Evolutionary conservation across 2,329 filamentous ascomycete genomes (phyloP).

Genomic region (Saccharata proteae): DNA sequence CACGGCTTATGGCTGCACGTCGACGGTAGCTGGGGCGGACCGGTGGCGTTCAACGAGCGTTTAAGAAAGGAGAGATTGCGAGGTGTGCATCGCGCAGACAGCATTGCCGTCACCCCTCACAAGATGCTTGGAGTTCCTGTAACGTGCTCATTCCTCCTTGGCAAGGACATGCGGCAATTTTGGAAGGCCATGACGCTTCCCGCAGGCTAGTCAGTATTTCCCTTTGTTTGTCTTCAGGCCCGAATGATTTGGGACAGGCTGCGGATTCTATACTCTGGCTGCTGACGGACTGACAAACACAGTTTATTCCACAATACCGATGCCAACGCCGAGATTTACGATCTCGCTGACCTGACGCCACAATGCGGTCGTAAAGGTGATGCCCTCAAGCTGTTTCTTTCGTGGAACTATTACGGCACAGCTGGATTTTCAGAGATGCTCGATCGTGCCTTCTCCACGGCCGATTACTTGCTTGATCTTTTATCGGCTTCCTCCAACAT

Average conservation of each 20-base stretch:
- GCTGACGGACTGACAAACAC: background rate
- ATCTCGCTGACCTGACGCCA: slow-evolving; percentile 82
- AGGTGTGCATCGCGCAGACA: slow-evolving; percentile 65
- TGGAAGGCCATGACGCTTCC: slow-evolving; percentile 74
- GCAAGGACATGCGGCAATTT: slow-evolving; percentile 62
- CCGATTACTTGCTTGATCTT: slow-evolving; percentile 52
- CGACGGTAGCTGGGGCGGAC: slow-evolving; percentile 83
- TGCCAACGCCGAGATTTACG: slow-evolving; percentile 52
- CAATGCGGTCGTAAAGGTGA: slow-evolving; percentile 87
- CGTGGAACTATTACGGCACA: slow-evolving; percentile 81
- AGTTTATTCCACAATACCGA: slow-evolving; percentile 31
- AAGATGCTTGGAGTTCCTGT: slow-evolving; percentile 93
- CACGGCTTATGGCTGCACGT: slow-evolving; percentile 83
- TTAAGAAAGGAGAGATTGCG: slow-evolving; percentile 49
- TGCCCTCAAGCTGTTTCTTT: slow-evolving; percentile 72
- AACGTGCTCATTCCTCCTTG: slow-evolving; percentile 82
- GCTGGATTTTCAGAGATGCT: slow-evolving; percentile 52
- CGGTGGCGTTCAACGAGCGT: slow-evolving; percentile 57
- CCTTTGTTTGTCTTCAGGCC: slow-evolving; percentile 1
- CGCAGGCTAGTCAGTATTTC: slow-evolving; percentile 54
- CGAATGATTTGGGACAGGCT: too few species aligned
- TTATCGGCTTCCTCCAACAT: slow-evolving; percentile 50
- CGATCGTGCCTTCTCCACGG: slow-evolving; percentile 60
- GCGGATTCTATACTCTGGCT: background rate
- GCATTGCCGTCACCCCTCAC: slow-evolving; percentile 82